Evolutionary conservation across 2,329 filamentous ascomycete species (phyloP).

Genomic region (Leptodontidium sp.): DNA sequence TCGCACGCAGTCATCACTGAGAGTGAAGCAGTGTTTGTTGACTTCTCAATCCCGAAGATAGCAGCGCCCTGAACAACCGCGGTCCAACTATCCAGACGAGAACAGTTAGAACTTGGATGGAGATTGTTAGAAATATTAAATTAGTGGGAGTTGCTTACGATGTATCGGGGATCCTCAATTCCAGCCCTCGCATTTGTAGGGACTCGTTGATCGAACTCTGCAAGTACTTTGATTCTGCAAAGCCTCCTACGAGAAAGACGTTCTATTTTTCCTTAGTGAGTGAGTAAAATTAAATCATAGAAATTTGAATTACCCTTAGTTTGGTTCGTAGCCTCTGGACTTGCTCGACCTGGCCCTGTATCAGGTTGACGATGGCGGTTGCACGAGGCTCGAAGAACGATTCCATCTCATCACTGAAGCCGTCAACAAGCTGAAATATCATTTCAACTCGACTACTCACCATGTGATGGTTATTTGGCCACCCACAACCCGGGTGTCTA

Average conservation of each 20-base stretch:
- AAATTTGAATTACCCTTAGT: neutral
- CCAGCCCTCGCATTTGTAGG: conserved; percentile 11
- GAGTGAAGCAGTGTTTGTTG: neutral
- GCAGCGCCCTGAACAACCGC: conserved; percentile 37
- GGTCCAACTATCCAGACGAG: conserved; percentile 13
- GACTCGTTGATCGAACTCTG: conserved; percentile 14
- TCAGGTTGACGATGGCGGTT: conserved; percentile 35
- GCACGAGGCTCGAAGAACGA: conserved; percentile 33
- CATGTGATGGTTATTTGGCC: conserved; percentile 22
- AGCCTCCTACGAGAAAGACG: conserved; percentile 36
- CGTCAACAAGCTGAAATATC: neutral
- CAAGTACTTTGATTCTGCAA: conserved; percentile 36
- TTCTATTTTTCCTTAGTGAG: conserved; percentile 9
- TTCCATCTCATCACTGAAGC: conserved; percentile 17
- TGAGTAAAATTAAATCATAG: neutral
- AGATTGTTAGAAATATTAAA: neutral
- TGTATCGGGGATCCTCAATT: conserved; percentile 23
- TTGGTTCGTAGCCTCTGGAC: conserved; percentile 8
- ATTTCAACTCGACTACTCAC: neutral
- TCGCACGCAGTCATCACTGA: no score
- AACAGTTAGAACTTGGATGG: no score
- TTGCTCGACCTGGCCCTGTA: conserved; percentile 35
- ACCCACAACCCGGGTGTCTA: conserved; percentile 6
- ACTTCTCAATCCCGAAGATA: conserved; percentile 33
- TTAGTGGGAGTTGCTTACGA: conserved; percentile 20